Percentiles rank a stretch among this genome's conserved stretches.
phyloP scores from a whole-genome alignment of 768 basidiomycete genomes.

The Astraeus odoratus region DNA sequence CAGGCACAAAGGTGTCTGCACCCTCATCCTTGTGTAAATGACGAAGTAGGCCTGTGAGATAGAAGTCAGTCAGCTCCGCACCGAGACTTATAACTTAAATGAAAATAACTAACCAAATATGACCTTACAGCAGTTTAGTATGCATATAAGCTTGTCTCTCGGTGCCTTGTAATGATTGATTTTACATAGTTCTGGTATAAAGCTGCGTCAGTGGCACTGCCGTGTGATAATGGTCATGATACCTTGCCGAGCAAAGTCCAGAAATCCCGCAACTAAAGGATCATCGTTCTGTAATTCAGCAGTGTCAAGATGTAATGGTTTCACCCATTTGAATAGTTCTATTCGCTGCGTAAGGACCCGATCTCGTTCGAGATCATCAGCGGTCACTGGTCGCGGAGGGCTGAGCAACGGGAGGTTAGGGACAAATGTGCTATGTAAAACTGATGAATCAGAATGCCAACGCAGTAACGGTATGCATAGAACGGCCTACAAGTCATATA shows the following conservation, averaged over 20 bases:
- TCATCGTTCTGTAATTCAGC: conserved; percentile 62
- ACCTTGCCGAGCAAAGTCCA: conserved; percentile 90
- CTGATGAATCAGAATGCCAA: conserved; percentile 4
- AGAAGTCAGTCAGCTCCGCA: background rate
- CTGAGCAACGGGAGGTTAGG: conserved; percentile 65
- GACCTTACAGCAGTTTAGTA: conserved; percentile 97
- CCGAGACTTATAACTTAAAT: conserved; percentile 5
- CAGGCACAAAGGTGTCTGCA: conserved; percentile 91
- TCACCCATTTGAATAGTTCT: conserved; percentile 84
- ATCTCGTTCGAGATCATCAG: conserved; percentile 96
- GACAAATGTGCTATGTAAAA: conserved; percentile 72
- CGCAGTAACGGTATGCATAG: background rate
- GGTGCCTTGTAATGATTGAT: conserved; percentile 99
- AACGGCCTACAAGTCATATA: conserved; percentile 83
- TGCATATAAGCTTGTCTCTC: conserved; percentile 95
- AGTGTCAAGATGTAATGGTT: conserved; percentile 84
- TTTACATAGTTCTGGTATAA: conserved; percentile 73
- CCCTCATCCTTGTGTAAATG: conserved; percentile 80
- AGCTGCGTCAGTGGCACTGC: background rate
- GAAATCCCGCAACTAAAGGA: conserved; percentile 53
- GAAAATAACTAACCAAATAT: conserved; percentile 74
- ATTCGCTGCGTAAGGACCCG: conserved; percentile 87
- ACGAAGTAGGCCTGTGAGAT: conserved; percentile 68
- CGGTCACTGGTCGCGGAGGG: conserved; percentile 73
- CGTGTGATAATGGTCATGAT: background rate